phyloP scores from a whole-genome alignment of 306 rosid species.

The Fragaria iinumae region DNA sequence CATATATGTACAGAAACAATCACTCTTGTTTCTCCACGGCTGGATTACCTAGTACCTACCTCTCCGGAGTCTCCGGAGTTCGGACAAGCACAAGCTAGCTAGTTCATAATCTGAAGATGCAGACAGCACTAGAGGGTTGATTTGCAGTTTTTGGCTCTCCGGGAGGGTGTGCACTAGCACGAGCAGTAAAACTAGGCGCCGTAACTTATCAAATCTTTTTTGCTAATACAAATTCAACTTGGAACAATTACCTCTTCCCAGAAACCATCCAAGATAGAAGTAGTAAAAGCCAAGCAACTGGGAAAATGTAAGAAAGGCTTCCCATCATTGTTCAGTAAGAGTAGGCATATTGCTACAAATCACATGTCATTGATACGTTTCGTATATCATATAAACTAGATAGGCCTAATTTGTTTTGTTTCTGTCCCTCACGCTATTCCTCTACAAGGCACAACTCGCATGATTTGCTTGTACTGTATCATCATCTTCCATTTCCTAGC shows the following conservation, averaged over 20 bases:
- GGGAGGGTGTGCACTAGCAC: too few relatives aligned
- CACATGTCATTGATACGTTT: background rate
- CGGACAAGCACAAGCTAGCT: too few relatives aligned
- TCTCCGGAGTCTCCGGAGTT: too few relatives aligned
- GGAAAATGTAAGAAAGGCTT: background rate
- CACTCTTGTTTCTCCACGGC: too few relatives aligned
- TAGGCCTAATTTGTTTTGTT: background rate
- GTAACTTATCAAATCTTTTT: too few relatives aligned
- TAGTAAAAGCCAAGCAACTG: background rate
- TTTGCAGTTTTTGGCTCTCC: too few relatives aligned
- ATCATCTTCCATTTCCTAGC: background rate
- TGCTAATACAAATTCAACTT: background rate
- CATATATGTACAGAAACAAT: too few relatives aligned
- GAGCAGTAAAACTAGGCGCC: too few relatives aligned
- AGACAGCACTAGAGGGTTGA: too few relatives aligned
- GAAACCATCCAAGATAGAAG: background rate
- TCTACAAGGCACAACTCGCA: background rate
- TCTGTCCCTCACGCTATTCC: conserved; percentile 12
- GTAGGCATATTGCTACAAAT: background rate
- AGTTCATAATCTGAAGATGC: too few relatives aligned
- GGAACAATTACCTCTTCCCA: background rate
- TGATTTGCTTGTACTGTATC: background rate
- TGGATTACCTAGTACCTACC: too few relatives aligned
- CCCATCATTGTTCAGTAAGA: background rate
- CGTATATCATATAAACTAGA: background rate